These are phyloP conservation scores for Mycena kentingensis DNA, from an alignment of 768 basidiomycete genomes.

Conservation along the genomic window DNA sequence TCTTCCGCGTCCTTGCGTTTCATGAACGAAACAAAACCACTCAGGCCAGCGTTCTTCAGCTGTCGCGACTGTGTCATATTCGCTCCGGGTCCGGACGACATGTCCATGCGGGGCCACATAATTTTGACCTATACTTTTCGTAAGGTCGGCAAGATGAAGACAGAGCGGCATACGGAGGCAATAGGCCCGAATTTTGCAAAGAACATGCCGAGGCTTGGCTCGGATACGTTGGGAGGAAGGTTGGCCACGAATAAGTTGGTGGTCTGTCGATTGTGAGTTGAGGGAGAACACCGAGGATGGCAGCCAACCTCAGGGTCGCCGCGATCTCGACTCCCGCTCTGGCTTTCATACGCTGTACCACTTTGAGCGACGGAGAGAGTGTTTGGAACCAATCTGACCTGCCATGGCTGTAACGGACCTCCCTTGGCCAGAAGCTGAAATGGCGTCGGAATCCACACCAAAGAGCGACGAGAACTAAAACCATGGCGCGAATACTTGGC, in stretches of 20 bases:
- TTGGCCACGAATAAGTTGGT: conserved; percentile 97
- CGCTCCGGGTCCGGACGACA: conserved; percentile 62
- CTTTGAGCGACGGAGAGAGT: neutral
- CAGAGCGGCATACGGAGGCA: conserved; percentile 68
- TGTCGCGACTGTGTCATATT: conserved; percentile 76
- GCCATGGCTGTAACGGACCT: conserved; percentile 91
- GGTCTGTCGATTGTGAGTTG: conserved; percentile 52
- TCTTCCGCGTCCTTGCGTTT: conserved; percentile 87
- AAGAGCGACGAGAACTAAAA: conserved; percentile 26
- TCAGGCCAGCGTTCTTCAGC: conserved; percentile 74
- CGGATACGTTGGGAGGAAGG: conserved; percentile 83
- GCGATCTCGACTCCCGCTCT: conserved; percentile 86
- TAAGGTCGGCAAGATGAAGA: neutral
- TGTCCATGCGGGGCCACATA: conserved; percentile 97
- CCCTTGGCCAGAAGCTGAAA: conserved; percentile 54
- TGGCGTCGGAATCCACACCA: conserved; percentile 4
- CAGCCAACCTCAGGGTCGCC: conserved; percentile 79
- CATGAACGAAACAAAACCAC: conserved; percentile 98
- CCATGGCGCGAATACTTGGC: conserved; percentile 75
- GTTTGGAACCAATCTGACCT: conserved; percentile 46
- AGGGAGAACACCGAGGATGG: neutral
- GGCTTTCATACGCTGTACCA: conserved; percentile 76
- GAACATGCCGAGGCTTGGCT: conserved; percentile 82
- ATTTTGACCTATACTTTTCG: conserved; percentile 76
- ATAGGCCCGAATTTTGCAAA: conserved; percentile 94